phyloP scores from a whole-genome alignment of 2,329 filamentous ascomycete species.

The Penicillium hesseltinei region DNA sequence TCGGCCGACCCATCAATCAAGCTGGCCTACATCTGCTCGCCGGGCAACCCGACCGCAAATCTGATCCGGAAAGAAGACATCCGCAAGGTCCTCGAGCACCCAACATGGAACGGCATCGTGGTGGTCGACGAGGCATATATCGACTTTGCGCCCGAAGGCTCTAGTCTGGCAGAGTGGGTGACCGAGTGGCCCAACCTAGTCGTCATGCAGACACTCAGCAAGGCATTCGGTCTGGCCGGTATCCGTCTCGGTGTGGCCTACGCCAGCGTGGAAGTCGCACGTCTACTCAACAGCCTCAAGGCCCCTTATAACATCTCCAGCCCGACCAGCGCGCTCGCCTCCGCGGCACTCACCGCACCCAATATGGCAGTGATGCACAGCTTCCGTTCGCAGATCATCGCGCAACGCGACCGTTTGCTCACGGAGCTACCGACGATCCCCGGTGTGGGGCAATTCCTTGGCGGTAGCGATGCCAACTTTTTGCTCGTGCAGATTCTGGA shows the following conservation, averaged over 20 bases:
- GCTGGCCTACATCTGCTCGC: constrained; percentile 87
- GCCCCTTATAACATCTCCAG: constrained; percentile 94
- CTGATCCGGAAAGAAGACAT: constrained; percentile 75
- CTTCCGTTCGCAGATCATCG: constrained; percentile 68
- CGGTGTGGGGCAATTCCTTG: constrained; percentile 77
- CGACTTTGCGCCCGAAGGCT: constrained; percentile 78
- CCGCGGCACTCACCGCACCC: constrained; percentile 63
- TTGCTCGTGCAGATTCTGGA: constrained; percentile 85
- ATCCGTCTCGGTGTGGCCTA: constrained; percentile 89
- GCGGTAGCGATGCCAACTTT: constrained; percentile 83
- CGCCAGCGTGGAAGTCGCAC: constrained; percentile 69
- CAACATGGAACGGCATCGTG: constrained; percentile 92
- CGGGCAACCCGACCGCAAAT: constrained; percentile 88
- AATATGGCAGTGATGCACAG: constrained; percentile 71
- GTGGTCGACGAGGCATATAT: constrained; percentile 96
- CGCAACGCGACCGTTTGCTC: constrained; percentile 75
- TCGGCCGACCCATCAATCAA: constrained; percentile 69
- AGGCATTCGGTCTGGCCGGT: constrained; percentile 92
- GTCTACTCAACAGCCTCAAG: constrained; percentile 85
- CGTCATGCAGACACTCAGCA: constrained; percentile 97
- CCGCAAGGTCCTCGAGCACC: constrained; percentile 71
- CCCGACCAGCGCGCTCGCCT: constrained; percentile 78
- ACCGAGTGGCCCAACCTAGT: constrained; percentile 91
- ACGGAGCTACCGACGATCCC: constrained; percentile 68
- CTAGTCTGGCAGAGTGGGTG: constrained; percentile 88